Evolutionary conservation across 495 filamentous ascomycete species (phyloP), one percentile per base, ranked within the genome.

Genomic region (Aspergillus kassunensis): DNA sequence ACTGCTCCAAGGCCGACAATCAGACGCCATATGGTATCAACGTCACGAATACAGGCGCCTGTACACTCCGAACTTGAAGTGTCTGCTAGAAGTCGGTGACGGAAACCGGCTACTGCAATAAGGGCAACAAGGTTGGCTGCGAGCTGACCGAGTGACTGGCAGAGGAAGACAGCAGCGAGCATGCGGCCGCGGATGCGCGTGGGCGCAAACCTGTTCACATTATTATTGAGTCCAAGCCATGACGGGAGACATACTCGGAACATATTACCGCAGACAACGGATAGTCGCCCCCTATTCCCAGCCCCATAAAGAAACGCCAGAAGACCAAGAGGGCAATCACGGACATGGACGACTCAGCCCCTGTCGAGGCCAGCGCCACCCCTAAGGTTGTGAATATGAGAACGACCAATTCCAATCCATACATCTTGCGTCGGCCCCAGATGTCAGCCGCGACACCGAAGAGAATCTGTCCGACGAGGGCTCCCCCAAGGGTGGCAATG

Each of bases 131-230:
- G 47, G 10, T 71, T 67, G 8, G 68, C 80, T 3, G 74, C 59
- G 6, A 82, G 52, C 43, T 82, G 77, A 3, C 80, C 81, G 3
- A 82, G 25, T 0, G 79, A 71, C 44, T 85, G 82, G 68, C 76
- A 78, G 34, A 78, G 57, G 60, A 83, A 83, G 2, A 85, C 76
- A 5, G 75, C 73, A 9, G 75, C 78, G 51, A 84, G 64, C 80
- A 84, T 84, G 6, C 67, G 65, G 30, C 67, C 77, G 37, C 82
- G 54, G n/a, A 62, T 69, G 30, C 68, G 65, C 6, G 70, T 77
- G 1, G 79, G 73, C 1, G 79, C 76, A 60, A 75, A 51, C 18
- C 53, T 56, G 18, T 2, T 3, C n/a, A n/a, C n/a, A n/a, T n/a
- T n/a, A n/a, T n/a, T n/a, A n/a, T n/a, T n/a, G n/a, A n/a, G n/a